These are phyloP conservation scores for Gynandropsis gynandra DNA, from an alignment of 345 rosid species.

Conservation along the genomic window DNA sequence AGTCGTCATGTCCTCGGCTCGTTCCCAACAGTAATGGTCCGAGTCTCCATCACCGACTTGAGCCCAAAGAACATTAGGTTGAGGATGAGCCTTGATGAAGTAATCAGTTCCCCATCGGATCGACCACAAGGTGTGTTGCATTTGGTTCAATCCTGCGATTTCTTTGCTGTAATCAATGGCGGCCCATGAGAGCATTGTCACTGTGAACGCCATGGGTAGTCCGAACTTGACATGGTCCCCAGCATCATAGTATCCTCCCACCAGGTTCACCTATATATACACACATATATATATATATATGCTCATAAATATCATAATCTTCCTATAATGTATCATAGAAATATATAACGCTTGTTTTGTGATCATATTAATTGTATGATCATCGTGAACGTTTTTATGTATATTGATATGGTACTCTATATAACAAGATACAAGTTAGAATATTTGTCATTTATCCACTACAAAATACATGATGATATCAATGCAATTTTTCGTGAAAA, in stretches of 20 bases:
- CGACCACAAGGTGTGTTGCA: slow-evolving; percentile 50
- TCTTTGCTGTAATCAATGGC: slow-evolving; percentile 52
- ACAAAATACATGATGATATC: too few relatives aligned
- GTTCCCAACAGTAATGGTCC: slow-evolving; percentile 85
- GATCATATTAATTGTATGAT: too few relatives aligned
- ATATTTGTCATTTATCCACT: too few relatives aligned
- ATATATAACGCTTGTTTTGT: too few relatives aligned
- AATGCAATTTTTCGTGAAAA: too few relatives aligned
- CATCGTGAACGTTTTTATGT: too few relatives aligned
- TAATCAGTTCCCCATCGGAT: slow-evolving; percentile 84
- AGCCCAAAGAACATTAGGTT: slow-evolving; percentile 70
- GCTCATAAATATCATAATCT: slow-evolving; percentile 11
- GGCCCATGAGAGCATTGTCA: slow-evolving; percentile 77
- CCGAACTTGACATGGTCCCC: slow-evolving; percentile 95
- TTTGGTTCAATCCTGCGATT: slow-evolving; percentile 45
- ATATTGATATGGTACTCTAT: too few relatives aligned
- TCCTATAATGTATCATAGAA: too few relatives aligned
- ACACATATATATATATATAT: slow-evolving; percentile 7
- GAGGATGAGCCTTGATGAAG: slow-evolving; percentile 65
- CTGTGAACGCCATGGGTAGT: slow-evolving; percentile 71
- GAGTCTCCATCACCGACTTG: slow-evolving; percentile 89
- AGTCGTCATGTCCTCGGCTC: slow-evolving; percentile 90
- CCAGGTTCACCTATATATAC: slow-evolving; percentile 51
- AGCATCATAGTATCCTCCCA: slow-evolving; percentile 88
- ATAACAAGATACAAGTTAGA: too few relatives aligned